Percentiles rank a stretch among this genome's conserved stretches.
phyloP scores from a whole-genome alignment of 1,284 basidiomycete genomes.

The Leucoagaricus sp. region DNA sequence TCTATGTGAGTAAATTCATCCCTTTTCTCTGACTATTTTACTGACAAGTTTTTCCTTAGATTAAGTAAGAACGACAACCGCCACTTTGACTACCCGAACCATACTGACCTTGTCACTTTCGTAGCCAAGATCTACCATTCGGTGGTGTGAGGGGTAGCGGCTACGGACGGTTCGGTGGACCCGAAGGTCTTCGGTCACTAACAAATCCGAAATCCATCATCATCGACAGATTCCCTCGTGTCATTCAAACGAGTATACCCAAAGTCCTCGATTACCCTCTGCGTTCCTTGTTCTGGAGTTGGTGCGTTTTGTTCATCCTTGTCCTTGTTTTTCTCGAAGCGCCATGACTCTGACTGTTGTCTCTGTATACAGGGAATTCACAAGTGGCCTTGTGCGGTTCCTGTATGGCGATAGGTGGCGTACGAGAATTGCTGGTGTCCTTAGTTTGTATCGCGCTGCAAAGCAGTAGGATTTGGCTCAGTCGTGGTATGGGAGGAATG shows the following conservation, averaged over 20 bases:
- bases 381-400: slow-evolving; percentile 71
- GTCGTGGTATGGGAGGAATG: no score
- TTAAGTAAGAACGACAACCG: slow-evolving; percentile 53
- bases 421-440: slow-evolving; percentile 55
- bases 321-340: slow-evolving; percentile 13
- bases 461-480: slow-evolving; percentile 12
- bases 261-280: slow-evolving; percentile 86
- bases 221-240: slow-evolving; percentile 80
- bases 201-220: slow-evolving; percentile 89
- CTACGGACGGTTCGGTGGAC: slow-evolving; percentile 90
- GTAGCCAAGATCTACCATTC: slow-evolving; percentile 91
- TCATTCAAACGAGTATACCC: slow-evolving; percentile 86
- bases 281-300: slow-evolving; percentile 78
- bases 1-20: slow-evolving; percentile 65
- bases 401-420: slow-evolving; percentile 76
- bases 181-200: slow-evolving; percentile 87
- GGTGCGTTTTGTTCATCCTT: slow-evolving; percentile 52
- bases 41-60: slow-evolving; percentile 35
- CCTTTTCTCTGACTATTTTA: not conserved
- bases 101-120: slow-evolving; percentile 8
- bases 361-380: slow-evolving; percentile 65
- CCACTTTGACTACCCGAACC: no score
- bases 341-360: not conserved
- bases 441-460: slow-evolving; percentile 17
- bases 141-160: slow-evolving; percentile 90